Evolutionary conservation across 805 yeast genomes (phyloP).

Genomic region (Sugiyamaella chiloensis): DNA sequence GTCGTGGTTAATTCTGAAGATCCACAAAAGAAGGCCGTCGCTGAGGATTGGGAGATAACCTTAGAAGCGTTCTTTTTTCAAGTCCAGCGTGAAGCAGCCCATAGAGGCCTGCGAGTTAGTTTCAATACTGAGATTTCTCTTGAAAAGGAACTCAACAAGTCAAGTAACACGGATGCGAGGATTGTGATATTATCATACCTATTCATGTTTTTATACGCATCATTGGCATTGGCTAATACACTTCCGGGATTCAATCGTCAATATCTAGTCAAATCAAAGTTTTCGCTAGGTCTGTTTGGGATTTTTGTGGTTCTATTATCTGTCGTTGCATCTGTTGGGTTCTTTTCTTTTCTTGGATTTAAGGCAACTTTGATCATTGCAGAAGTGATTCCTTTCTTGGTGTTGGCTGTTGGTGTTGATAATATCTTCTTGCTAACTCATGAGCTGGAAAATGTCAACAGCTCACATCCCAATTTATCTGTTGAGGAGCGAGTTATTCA

Average conservation of each 20-base stretch:
- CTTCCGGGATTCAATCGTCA: constrained; percentile 39
- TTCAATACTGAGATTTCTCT: constrained; percentile 82
- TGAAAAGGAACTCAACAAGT: constrained; percentile 77
- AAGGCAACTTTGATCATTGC: constrained; percentile 91
- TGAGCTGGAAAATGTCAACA: constrained; percentile 60
- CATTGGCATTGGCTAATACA: constrained; percentile 71
- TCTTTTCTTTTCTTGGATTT: constrained; percentile 70
- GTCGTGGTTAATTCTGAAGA: constrained; percentile 57
- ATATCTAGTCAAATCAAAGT: constrained; percentile 51
- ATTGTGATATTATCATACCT: constrained; percentile 73
- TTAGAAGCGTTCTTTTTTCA: constrained; percentile 53
- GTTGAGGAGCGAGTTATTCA: constrained; percentile 58
- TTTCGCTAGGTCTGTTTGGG: constrained; percentile 79
- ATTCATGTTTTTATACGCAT: constrained; percentile 84
- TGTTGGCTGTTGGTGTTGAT: constrained; percentile 94
- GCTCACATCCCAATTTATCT: constrained; percentile 43
- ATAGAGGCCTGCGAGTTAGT: constrained; percentile 56
- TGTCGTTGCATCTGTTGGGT: constrained; percentile 77
- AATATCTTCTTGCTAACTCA: constrained; percentile 84
- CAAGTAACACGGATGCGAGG: constrained; percentile 72
- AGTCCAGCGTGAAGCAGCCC: constrained; percentile 46
- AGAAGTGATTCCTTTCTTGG: constrained; percentile 91
- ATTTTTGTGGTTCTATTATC: constrained; percentile 77
- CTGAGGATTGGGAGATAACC: constrained; percentile 67
- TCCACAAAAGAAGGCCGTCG: constrained; percentile 37